Evolutionary conservation across 306 rosid species (phyloP).

Genomic region (Coriaria nepalensis): DNA sequence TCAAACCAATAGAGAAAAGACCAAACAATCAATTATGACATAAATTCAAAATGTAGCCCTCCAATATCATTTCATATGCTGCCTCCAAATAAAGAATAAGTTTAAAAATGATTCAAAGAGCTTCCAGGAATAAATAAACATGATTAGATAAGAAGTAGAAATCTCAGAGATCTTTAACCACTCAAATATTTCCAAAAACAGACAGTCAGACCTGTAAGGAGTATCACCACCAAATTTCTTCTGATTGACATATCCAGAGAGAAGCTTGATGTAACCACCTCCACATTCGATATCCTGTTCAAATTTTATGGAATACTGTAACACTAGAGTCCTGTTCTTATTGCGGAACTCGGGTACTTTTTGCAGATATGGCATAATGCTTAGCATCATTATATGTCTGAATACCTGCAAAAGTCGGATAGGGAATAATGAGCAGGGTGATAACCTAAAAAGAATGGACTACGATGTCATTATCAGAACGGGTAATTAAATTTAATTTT

Average conservation of each 20-base stretch:
- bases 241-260: constrained; percentile 91
- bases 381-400: constrained; percentile 86
- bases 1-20: too few species aligned
- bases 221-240: constrained; percentile 92
- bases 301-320: constrained; percentile 77
- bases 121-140: too few species aligned
- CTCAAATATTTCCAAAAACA: not conserved
- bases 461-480: too few species aligned
- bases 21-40: too few species aligned
- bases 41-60: too few species aligned
- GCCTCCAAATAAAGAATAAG: too few species aligned
- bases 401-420: constrained; percentile 44
- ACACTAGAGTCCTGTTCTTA: constrained; percentile 60
- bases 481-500: too few species aligned
- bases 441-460: too few species aligned
- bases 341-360: constrained; percentile 68
- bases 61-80: too few species aligned
- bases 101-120: too few species aligned
- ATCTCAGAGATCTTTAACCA: too few species aligned
- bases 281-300: constrained; percentile 98
- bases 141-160: too few species aligned
- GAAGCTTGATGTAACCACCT: constrained; percentile 89
- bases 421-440: not conserved
- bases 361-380: constrained; percentile 83
- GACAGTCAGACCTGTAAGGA: constrained; percentile 59